A percentile compares a stretch with the other conserved stretches of the same genome.
Evolutionary conservation across 164 flowering plant species (phyloP).

Genomic region (Pachysandra terminalis): DNA sequence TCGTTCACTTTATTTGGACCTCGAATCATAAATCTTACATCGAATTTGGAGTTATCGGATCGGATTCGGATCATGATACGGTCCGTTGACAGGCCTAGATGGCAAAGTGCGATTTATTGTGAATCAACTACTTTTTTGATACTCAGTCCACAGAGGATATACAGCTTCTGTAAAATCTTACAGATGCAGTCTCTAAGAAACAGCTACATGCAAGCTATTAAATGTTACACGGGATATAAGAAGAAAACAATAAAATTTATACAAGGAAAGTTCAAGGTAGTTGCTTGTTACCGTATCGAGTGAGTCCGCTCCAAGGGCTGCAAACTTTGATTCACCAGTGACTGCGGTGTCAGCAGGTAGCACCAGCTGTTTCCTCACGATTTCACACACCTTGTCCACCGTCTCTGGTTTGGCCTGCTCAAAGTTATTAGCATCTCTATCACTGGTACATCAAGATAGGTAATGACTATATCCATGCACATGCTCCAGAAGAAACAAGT

Average conservation of each 20-base stretch:
- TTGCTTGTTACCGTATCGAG: conserved; percentile 42
- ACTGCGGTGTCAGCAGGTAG: conserved; percentile 29
- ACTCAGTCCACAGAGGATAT: no score
- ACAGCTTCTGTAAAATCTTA: not conserved
- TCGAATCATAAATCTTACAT: no score
- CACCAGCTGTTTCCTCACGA: conserved; percentile 47
- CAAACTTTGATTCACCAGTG: conserved; percentile 35
- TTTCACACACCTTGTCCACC: conserved; percentile 39
- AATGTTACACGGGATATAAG: not conserved
- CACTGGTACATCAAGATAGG: not conserved
- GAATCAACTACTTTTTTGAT: no score
- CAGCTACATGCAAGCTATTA: not conserved
- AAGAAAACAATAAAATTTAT: no score
- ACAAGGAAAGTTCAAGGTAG: not conserved
- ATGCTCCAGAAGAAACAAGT: not conserved
- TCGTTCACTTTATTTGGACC: no score
- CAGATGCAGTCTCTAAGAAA: not conserved
- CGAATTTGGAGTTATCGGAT: no score
- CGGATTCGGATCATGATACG: no score
- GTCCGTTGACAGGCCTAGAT: no score
- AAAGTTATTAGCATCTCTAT: not conserved
- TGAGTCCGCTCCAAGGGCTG: conserved; percentile 55
- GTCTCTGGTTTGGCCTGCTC: conserved; percentile 51
- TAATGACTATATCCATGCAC: no score
- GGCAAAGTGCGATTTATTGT: no score